phyloP scores from a whole-genome alignment of 2,329 filamentous ascomycete genomes.

The Alternaria rosae region DNA sequence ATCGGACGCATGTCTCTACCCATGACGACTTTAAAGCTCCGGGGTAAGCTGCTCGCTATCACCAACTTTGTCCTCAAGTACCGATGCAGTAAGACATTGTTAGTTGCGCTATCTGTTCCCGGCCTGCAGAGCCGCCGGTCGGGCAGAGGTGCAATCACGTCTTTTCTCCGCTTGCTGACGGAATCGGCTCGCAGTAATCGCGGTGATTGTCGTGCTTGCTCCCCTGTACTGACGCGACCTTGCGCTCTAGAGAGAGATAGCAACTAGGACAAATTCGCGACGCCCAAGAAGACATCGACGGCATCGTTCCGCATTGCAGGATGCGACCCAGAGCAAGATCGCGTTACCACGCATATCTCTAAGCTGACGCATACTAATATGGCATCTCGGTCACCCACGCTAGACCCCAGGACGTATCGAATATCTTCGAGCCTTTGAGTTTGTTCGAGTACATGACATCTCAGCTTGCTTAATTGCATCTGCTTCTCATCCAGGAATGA shows the following conservation, averaged over 20 bases:
- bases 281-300: background rate
- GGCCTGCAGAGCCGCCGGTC: constrained; percentile 5
- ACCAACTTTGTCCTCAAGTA: background rate
- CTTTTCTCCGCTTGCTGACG: constrained; percentile 44
- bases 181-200: constrained; percentile 12
- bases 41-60: background rate
- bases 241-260: constrained; percentile 59
- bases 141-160: constrained; percentile 33
- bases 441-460: background rate
- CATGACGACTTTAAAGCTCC: background rate
- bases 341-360: background rate
- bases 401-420: background rate
- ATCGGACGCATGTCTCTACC: background rate
- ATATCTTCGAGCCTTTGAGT: background rate
- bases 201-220: constrained; percentile 21
- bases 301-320: background rate
- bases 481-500: constrained; percentile 57
- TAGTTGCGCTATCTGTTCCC: constrained; percentile 9
- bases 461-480: background rate
- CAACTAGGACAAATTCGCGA: background rate
- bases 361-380: background rate
- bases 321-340: background rate
- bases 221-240: constrained; percentile 35
- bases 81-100: background rate
- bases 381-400: background rate